phyloP scores from a whole-genome alignment of 345 rosid genomes.

The Eucalyptus coolabah region DNA sequence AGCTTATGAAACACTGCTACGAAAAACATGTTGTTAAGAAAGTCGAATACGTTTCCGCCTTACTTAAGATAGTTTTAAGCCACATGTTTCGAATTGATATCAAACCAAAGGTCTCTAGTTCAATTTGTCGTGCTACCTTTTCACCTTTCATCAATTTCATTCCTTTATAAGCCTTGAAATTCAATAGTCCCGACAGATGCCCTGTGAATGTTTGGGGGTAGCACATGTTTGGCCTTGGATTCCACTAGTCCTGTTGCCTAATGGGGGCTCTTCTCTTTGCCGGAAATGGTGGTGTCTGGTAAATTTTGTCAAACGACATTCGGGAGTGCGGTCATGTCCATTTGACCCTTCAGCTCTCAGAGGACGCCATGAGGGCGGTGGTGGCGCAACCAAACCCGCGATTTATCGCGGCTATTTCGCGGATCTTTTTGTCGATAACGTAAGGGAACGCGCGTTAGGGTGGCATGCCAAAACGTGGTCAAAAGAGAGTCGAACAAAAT shows the following conservation, averaged over 20 bases:
- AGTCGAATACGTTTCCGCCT: not conserved
- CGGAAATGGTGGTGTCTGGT: not conserved
- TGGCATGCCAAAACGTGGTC: not conserved
- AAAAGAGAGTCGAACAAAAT: not conserved
- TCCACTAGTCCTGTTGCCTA: not conserved
- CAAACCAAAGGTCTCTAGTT: not conserved
- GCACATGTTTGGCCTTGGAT: not conserved
- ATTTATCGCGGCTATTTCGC: not conserved
- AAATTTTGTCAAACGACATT: not conserved
- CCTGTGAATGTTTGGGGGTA: not conserved
- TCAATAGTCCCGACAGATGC: not conserved
- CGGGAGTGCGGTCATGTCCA: not conserved
- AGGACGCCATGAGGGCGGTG: not conserved
- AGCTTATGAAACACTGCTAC: accelerated
- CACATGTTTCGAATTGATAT: not conserved
- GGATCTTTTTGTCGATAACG: not conserved
- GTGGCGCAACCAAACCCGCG: not conserved
- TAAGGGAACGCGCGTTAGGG: not conserved
- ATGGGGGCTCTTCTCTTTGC: not conserved
- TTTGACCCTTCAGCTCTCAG: not conserved
- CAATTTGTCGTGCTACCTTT: not conserved
- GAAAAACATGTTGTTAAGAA: not conserved
- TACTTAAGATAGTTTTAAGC: not conserved
- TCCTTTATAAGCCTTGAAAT: not conserved
- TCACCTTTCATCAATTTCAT: not conserved